Base-by-base conservation (phyloP, 371 early-diverging fungal genomes). In the Syncephalastrum contaminatum region DNA sequence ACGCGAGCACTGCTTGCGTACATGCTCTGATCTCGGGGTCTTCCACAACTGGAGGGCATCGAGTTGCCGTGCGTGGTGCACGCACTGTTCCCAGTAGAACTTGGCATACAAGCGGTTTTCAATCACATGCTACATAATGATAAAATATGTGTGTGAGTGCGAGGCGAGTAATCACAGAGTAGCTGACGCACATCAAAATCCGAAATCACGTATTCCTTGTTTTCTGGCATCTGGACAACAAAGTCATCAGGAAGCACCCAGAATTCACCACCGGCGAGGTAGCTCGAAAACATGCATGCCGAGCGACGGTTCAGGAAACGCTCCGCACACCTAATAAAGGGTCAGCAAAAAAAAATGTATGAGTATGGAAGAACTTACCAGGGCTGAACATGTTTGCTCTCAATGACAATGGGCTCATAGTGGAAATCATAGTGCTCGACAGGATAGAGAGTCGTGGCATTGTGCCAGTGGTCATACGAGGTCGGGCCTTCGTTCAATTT, bases 51-150 rank as follows among this genome's bases (percentile, higher is more conserved):
- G 69, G 25, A 75, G 57, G 4, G 80, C 62, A 45, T 73, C 74
- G 22, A 79, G 53, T 48, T 79, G 72, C 53, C 80, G 58, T 36
- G 72, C 74, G 43, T 70, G 70, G 53, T 73, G 72, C 1, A 79
- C 74, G 43, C 80, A 79, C 50, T 73, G 66, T 48, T 79, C 80
- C 70, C 74, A 72, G 44, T 67, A 66, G 46, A 73, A 79, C 47
- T 79, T 75, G 18, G 72, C 68, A 51, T 73, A 72, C 22, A 79
- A 51, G 43, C 73, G 69, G 25, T 72, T 75, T 41, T 75, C 76
- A 30, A 79, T 69, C 16, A 75, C 71, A 30, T 64, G 60, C 79
- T 79, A 53, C 30, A 51, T 13, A 20, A 40, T 30, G 5, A 43
- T 18, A 41, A 58, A 6, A 47, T 43, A 18, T 16, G 48, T 50